Evolutionary conservation across 139 green algal genomes (phyloP).

Genomic region (Chloropicon primus): DNA sequence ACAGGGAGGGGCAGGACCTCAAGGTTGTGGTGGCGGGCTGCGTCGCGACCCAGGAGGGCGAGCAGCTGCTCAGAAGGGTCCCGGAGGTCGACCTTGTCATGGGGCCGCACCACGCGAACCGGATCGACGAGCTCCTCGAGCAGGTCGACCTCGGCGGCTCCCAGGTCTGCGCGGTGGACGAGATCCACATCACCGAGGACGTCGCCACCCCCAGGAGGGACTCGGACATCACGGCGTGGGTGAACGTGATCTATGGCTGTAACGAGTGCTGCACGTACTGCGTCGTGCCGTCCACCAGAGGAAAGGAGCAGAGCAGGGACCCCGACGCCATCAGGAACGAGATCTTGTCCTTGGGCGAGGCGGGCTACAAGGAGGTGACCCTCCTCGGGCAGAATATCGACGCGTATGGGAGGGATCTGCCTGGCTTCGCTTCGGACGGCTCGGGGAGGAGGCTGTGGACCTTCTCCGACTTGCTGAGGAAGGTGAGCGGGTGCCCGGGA

Average conservation of each 20-base stretch:
- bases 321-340: slow-evolving; percentile 53
- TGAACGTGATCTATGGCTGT: slow-evolving; percentile 99
- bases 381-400: slow-evolving; percentile 96
- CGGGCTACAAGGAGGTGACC: slow-evolving; percentile 88
- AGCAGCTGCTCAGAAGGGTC: slow-evolving; percentile 72
- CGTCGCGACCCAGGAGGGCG: slow-evolving; percentile 82
- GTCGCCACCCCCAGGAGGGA: slow-evolving; percentile 58
- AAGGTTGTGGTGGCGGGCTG: slow-evolving; percentile 57
- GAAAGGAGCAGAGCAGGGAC: slow-evolving; percentile 78
- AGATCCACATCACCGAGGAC: slow-evolving; percentile 76
- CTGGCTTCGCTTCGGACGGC: slow-evolving; percentile 17
- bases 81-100: slow-evolving; percentile 98
- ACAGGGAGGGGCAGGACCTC: not conserved
- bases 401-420: slow-evolving; percentile 84
- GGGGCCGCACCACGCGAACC: slow-evolving; percentile 89
- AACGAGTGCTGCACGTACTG: slow-evolving; percentile 98
- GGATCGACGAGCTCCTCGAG: slow-evolving; percentile 69
- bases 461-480: slow-evolving; percentile 83
- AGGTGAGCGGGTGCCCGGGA: slow-evolving; percentile 75
- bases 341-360: slow-evolving; percentile 52
- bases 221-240: slow-evolving; percentile 82
- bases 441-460: slow-evolving; percentile 66
- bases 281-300: slow-evolving; percentile 85
- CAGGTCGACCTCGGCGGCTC: slow-evolving; percentile 34
- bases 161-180: slow-evolving; percentile 47